Percentiles rank a stretch among this genome's conserved stretches.
Evolutionary conservation across 768 basidiomycete species (phyloP).

Genomic region (Leccinum truebloodii): DNA sequence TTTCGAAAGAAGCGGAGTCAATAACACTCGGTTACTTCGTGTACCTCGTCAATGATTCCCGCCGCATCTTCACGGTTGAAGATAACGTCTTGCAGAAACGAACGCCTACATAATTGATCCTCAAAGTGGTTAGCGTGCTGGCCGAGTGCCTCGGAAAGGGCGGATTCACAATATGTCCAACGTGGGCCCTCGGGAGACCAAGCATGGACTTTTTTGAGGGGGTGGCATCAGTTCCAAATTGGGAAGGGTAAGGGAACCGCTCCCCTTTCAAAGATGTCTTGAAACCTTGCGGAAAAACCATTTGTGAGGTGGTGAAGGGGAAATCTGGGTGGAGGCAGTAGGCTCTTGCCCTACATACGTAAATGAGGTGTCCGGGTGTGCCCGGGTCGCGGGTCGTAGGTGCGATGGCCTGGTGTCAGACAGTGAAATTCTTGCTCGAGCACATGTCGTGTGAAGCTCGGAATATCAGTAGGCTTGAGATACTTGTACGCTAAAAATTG

Average conservation of each 20-base stretch:
- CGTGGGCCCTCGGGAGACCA: background rate
- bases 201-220: background rate
- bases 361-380: background rate
- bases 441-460: background rate
- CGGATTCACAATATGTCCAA: background rate
- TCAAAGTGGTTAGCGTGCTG: background rate
- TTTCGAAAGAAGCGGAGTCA: conserved; percentile 5
- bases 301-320: background rate
- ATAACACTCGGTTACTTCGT: conserved; percentile 8
- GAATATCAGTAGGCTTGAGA: conserved; percentile 3
- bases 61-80: background rate
- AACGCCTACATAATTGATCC: background rate
- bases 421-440: background rate
- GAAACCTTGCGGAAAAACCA: background rate
- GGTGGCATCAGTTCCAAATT: background rate
- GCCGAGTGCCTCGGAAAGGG: conserved; percentile 5
- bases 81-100: background rate
- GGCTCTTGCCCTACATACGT: background rate
- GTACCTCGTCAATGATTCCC: conserved; percentile 3
- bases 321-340: background rate
- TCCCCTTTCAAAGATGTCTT: background rate
- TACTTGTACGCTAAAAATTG: background rate
- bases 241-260: background rate
- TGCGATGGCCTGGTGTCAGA: background rate
- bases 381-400: background rate